Base-by-base conservation (phyloP, 2,329 filamentous ascomycete species). In the Cordyceps fumosorosea region DNA sequence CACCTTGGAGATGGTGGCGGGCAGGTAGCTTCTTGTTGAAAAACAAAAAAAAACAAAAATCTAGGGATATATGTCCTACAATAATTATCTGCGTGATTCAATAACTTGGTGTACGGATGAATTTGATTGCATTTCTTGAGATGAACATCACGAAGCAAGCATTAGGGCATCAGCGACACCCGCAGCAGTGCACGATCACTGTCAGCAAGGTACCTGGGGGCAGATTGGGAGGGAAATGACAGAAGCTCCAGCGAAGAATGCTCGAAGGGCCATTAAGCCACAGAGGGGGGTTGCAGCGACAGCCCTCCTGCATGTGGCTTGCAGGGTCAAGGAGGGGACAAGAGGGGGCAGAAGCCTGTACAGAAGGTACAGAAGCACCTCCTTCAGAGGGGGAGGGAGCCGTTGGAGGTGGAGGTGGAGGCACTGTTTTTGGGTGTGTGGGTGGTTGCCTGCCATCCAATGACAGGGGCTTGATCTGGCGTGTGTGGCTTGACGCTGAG, bases 241-340 rank as follows among this genome's bases (percentile, higher is more conserved):
- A 48, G 55, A 57, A 57, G 44, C 34, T 24, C 20, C 53, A 55
- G 37, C n/a, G 55, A 50, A 57, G 55, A 11, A 24, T 48, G 44
- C 18, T 20, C 48, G 32, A 57, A 50, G 26, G 45, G 34, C 42
- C 8, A 32, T 12, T 44, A 44, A 44, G n/a, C 18, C 18, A 37
- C 32, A 10, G 26, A 34, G 8, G 32, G 26, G 26, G 52, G 52
- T 40, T 54, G 50, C 50, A 34, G 32, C 29, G 32, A 29, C 29
- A 53, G 22, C 12, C 29, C 18, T 18, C 40, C 14, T 44, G 40
- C 40, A 44, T 18, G 40, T 44, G 40, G 40, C 40, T 44, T 34
- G 29, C 3, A 34, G 29, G 29, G 29, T 4, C 24, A n/a, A 29
- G 48, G 24, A 52, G 18, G n/a, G 22, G 29, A 34, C 4, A 20